A percentile compares a stretch with the other conserved stretches of the same genome.
These are phyloP conservation scores for Ambrosia artemisiifolia DNA, from an alignment of 129 eudicot species.

Conservation along the genomic window DNA sequence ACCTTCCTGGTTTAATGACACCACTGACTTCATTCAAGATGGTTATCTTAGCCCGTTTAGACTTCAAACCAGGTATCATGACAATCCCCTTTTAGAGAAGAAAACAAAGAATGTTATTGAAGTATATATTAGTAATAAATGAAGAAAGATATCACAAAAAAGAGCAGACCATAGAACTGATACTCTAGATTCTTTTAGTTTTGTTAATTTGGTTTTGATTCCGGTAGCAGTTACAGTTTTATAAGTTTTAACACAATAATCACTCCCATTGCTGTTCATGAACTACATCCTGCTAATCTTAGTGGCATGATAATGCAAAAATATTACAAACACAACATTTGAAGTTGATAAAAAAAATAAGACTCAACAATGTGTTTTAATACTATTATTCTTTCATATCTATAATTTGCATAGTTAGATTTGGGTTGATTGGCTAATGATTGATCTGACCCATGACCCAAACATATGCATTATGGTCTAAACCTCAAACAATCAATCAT, in stretches of 20 bases:
- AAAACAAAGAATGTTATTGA: not conserved
- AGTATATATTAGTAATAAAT: not conserved
- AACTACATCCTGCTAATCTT: not conserved
- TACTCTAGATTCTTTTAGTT: not conserved
- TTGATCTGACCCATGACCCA: not conserved
- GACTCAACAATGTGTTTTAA: too few relatives aligned
- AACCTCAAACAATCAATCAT: not conserved
- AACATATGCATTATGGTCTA: too few relatives aligned
- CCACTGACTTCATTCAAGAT: slow-evolving; percentile 64
- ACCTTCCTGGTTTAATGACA: slow-evolving; percentile 78
- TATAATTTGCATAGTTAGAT: too few relatives aligned
- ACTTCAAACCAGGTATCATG: slow-evolving; percentile 49
- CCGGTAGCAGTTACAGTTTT: not conserved
- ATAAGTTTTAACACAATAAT: not conserved
- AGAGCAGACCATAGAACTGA: not conserved
- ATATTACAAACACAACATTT: not conserved
- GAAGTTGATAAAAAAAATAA: not conserved
- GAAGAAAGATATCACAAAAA: slow-evolving; percentile 6
- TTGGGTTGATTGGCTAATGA: too few relatives aligned
- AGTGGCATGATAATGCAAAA: not conserved
- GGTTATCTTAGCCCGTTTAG: slow-evolving; percentile 44
- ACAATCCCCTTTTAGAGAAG: slow-evolving; percentile 32
- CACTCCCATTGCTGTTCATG: not conserved
- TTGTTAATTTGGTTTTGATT: not conserved
- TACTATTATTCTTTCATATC: not conserved